Percentiles rank a stretch among this genome's conserved stretches.
Conservation (phyloP, 169 alveolate genomes). For the Cryptosporidium muris region DNA sequence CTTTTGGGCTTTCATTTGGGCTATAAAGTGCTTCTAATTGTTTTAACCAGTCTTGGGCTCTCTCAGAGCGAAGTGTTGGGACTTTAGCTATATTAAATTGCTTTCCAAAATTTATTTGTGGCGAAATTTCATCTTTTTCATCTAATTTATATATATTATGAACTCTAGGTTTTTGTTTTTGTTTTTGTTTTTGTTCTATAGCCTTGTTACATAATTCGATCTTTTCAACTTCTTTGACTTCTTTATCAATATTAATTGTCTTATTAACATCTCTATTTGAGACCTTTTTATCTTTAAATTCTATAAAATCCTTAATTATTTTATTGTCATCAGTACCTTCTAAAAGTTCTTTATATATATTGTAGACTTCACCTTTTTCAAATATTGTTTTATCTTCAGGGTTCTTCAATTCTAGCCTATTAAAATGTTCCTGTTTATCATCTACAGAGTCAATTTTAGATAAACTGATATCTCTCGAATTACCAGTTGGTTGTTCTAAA, state of each 20-base stretch:
- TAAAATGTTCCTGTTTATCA: neutral
- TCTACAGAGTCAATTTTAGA: neutral
- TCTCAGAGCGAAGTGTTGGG: constrained; percentile 5
- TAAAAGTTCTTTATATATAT: neutral
- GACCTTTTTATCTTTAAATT: neutral
- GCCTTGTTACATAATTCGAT: neutral
- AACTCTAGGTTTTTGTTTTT: neutral
- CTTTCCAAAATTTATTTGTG: too few species aligned
- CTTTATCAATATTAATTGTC: neutral
- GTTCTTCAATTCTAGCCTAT: too few species aligned
- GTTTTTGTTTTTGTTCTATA: neutral
- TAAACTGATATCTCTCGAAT: neutral
- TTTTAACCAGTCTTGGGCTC: constrained; percentile 62
- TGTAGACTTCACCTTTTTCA: too few species aligned
- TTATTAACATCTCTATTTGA: neutral
- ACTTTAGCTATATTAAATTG: neutral
- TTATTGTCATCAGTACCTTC: neutral
- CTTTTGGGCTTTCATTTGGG: constrained; percentile 1
- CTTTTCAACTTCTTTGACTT: neutral
- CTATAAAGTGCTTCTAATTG: constrained; percentile 54
- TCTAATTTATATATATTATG: too few species aligned
- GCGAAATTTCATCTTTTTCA: too few species aligned
- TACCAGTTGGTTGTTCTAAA: neutral
- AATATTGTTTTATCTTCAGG: too few species aligned
- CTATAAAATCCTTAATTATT: neutral